phyloP scores from a whole-genome alignment of 805 yeast species.

The Kazachstania martiniae region DNA sequence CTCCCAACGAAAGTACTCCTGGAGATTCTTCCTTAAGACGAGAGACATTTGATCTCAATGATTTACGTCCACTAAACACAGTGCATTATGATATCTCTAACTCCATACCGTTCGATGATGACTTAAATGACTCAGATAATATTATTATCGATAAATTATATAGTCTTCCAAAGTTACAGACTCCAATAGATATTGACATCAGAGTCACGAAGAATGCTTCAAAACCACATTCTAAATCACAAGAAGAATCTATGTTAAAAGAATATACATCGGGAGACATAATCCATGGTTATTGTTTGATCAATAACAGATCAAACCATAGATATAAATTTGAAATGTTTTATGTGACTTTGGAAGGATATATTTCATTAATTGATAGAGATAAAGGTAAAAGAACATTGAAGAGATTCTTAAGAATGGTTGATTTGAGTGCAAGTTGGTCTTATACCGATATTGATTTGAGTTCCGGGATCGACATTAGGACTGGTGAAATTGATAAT shows the following conservation, averaged over 20 bases:
- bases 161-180: conserved; percentile 33
- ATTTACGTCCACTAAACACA: conserved; percentile 13
- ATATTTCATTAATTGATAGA: conserved; percentile 25
- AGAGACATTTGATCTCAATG: conserved; percentile 2
- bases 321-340: conserved; percentile 54
- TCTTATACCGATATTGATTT: conserved; percentile 43
- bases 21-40: conserved; percentile 1
- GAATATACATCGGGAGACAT: conserved; percentile 63
- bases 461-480: conserved; percentile 40
- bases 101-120: conserved; percentile 20
- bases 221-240: conserved; percentile 33
- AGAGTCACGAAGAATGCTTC: conserved; percentile 43
- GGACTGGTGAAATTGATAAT: conserved; percentile 33
- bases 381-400: conserved; percentile 26
- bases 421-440: conserved; percentile 46
- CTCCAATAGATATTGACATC: conserved; percentile 40
- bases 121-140: conserved; percentile 30
- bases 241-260: conserved; percentile 36
- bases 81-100: conserved; percentile 8
- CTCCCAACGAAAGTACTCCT: neutral
- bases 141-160: conserved; percentile 44
- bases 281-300: conserved; percentile 46
- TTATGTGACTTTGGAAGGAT: conserved; percentile 39
- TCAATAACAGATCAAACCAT: conserved; percentile 36
- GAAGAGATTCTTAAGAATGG: conserved; percentile 48